A percentile compares a stretch with the other conserved stretches of the same genome.
phyloP scores from a whole-genome alignment of 140 eudicot species.

The Anethum foeniculum region DNA sequence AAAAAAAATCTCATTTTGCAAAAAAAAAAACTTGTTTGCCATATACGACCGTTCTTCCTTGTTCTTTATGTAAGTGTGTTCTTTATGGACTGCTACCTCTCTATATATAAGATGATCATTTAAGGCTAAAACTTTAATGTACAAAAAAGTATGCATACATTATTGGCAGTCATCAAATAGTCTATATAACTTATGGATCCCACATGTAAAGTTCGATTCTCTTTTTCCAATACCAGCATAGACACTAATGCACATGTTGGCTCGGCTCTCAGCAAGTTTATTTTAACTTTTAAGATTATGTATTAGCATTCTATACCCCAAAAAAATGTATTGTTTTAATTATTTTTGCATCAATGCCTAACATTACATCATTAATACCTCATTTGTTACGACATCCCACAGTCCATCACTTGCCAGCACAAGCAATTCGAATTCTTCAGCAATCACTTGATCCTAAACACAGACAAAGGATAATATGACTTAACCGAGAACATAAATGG shows the following conservation, averaged over 20 bases:
- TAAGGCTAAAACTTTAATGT: not conserved
- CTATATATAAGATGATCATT: not conserved
- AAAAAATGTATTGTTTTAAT: not conserved
- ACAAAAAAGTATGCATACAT: not conserved
- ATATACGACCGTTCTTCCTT: not conserved
- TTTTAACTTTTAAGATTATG: not conserved
- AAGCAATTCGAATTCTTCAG: not conserved
- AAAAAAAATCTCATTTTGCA: too few relatives aligned
- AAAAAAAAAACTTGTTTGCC: not conserved
- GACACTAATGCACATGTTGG: not conserved
- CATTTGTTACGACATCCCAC: slow-evolving; percentile 86
- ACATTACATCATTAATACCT: slow-evolving; percentile 30
- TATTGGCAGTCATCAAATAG: too few relatives aligned
- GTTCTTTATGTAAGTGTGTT: too few relatives aligned
- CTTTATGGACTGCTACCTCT: too few relatives aligned
- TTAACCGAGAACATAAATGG: not conserved
- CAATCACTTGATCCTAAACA: not conserved
- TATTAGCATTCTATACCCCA: not conserved
- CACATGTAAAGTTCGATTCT: not conserved
- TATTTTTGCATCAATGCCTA: not conserved
- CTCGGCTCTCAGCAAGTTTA: not conserved
- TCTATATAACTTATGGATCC: not conserved
- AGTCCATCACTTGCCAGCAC: slow-evolving; percentile 15
- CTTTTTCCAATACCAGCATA: not conserved
- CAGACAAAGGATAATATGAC: not conserved